phyloP scores from a whole-genome alignment of 306 rosid genomes.

The Dryas drummondii region DNA sequence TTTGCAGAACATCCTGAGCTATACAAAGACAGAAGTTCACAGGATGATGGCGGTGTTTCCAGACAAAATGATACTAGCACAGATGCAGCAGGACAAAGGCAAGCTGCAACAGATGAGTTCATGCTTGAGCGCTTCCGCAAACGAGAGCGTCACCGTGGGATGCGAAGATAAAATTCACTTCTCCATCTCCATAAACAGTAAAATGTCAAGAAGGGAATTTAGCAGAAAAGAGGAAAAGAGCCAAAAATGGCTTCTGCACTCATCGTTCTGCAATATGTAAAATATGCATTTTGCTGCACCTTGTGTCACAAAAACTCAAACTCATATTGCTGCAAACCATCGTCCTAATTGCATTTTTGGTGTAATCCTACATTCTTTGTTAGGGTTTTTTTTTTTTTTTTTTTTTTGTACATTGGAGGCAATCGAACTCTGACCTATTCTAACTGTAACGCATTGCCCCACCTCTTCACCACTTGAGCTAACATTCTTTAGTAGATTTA shows the following conservation, averaged over 20 bases:
- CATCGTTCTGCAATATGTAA: neutral
- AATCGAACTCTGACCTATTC: too few relatives aligned
- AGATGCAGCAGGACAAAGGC: conserved; percentile 74
- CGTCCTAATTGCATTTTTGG: neutral
- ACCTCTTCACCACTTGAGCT: too few relatives aligned
- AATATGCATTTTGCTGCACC: neutral
- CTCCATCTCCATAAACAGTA: neutral
- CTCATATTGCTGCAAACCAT: neutral
- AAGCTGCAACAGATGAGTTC: conserved; percentile 93
- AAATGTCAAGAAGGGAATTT: neutral
- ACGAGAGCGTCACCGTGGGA: conserved; percentile 90
- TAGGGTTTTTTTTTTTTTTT: too few relatives aligned
- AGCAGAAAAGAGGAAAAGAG: neutral
- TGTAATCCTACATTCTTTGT: neutral
- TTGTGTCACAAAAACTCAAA: neutral
- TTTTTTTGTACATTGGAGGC: too few relatives aligned
- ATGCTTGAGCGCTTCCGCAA: conserved; percentile 95
- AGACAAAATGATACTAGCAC: conserved; percentile 52
- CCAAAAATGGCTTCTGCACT: conserved; percentile 3
- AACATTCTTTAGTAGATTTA: too few relatives aligned
- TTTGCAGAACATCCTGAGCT: conserved; percentile 93
- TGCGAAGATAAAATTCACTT: conserved; percentile 53
- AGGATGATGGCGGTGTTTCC: conserved; percentile 60
- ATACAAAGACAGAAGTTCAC: conserved; percentile 70
- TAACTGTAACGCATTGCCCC: too few relatives aligned